Evolutionary conservation across 108 stramenopile genomes (phyloP).

Genomic region (Nannochloropsis gaditana): DNA sequence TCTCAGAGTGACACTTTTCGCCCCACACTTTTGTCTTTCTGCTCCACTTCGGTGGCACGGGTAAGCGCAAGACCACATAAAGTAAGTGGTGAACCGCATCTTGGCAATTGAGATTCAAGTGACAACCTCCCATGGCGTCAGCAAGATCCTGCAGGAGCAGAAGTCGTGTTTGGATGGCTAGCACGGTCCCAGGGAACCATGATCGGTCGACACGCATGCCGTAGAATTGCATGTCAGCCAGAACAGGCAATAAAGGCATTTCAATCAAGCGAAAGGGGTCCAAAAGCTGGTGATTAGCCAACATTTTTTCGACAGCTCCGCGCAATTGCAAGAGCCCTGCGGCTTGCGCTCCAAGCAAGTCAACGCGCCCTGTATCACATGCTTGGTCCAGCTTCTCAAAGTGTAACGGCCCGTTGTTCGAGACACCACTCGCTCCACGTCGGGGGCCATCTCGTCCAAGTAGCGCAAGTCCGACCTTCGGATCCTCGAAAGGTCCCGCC

Average conservation of each 20-base stretch:
- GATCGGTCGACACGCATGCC: neutral
- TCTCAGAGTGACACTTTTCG: neutral
- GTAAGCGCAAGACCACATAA: neutral
- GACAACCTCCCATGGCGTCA: neutral
- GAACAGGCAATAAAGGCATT: neutral
- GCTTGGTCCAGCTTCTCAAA: neutral
- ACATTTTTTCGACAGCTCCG: neutral
- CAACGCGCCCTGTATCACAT: neutral
- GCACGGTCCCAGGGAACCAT: neutral
- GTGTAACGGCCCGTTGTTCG: neutral
- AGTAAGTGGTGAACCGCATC: neutral
- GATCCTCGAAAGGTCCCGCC: conserved; percentile 3
- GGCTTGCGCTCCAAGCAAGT: neutral
- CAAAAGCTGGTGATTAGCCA: neutral
- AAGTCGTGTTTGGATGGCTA: neutral
- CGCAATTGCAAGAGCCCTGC: neutral
- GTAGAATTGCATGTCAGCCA: neutral
- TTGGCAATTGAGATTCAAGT: neutral
- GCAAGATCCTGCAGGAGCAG: conserved; percentile 16
- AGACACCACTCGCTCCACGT: neutral
- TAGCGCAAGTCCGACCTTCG: neutral
- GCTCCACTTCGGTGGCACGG: neutral
- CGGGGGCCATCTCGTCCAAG: neutral
- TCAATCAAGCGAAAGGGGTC: neutral
- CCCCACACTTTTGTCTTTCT: neutral